These are phyloP conservation scores for Aegilops tauschii DNA, from an alignment of 176 grass and related monocot species.

Conservation along the genomic window DNA sequence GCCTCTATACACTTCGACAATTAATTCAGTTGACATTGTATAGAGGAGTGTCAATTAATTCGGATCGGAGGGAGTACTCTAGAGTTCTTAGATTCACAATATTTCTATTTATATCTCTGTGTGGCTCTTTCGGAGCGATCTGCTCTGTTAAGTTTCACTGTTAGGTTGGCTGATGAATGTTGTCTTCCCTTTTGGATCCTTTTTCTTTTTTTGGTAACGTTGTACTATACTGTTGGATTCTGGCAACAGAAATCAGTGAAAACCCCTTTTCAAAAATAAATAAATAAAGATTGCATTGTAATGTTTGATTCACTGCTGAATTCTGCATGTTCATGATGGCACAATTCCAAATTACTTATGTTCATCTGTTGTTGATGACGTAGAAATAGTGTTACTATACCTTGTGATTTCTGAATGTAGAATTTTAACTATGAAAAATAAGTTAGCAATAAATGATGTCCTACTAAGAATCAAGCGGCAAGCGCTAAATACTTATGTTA, in stretches of 20 bases:
- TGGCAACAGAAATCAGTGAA: too few relatives aligned
- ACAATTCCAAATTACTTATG: not conserved
- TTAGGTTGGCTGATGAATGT: too few relatives aligned
- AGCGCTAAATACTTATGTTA: not conserved
- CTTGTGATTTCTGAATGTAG: not conserved
- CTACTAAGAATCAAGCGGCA: not conserved
- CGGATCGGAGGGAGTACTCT: not conserved
- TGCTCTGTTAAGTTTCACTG: too few relatives aligned
- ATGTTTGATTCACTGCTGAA: not conserved
- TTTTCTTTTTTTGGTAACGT: too few relatives aligned
- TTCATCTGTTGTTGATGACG: not conserved
- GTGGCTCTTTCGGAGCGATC: too few relatives aligned
- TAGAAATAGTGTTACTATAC: slow-evolving; percentile 10
- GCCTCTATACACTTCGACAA: too few relatives aligned
- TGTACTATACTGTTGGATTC: too few relatives aligned
- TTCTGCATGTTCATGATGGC: not conserved
- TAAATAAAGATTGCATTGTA: not conserved
- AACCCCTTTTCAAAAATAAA: too few relatives aligned
- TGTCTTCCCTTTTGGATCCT: too few relatives aligned
- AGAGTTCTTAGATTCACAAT: not conserved
- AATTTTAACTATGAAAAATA: slow-evolving; percentile 3
- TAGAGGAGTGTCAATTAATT: too few relatives aligned
- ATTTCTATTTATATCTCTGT: not conserved
- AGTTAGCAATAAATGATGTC: not conserved
- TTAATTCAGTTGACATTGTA: too few relatives aligned